Base-by-base conservation (phyloP, 805 yeast species). In the Monosporozyma aerobia region DNA sequence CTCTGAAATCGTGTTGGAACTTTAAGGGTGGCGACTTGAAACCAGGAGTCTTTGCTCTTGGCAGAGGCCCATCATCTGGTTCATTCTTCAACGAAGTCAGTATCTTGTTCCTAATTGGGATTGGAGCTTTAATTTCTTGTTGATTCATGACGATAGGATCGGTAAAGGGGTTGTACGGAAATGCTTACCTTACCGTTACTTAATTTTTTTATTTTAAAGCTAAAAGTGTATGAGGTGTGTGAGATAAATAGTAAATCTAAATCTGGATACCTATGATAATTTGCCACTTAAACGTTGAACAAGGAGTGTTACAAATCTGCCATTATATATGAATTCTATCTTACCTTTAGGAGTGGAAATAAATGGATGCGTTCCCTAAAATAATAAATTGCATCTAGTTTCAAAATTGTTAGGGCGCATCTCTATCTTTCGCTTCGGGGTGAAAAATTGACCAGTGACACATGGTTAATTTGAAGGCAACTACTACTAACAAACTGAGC, bases 51-150 rank as follows among this genome's bases (percentile, higher is more conserved):
- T 51, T 48, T 14, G 67, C 60, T 35, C 59, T 57, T 14, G 59
- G 56, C 30, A 39, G 8, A 2, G 19, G 57, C 53, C 39, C 51
- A 32, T n/a, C 51, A 22, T 47, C 35, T 44, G 52, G 29, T 46
- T 49, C 44, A 37, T 30, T 23, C 37, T 57, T 59, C 48, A 61
- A 39, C 33, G 61, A 52, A 10, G 59, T 54, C 22, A 57, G 16
- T 7, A 56, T 46, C 44, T 55, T 61, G 29, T 59, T 60, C 44
- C 54, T 62, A 19, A 59, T 27, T 22, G 69, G 69, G 39, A 61
- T 55, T 39, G 69, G 69, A 8, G 65, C 61, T 47, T 56, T 58
- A 7, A 65, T 54, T 16, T 59, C 49, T 10, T 55, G 52, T 10
- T 48, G 51, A 41, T 46, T 30, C 61, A 58, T 58, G 33, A 6